Evolutionary conservation across 805 yeast genomes (phyloP).

Genomic region (Starmerella powellii): DNA sequence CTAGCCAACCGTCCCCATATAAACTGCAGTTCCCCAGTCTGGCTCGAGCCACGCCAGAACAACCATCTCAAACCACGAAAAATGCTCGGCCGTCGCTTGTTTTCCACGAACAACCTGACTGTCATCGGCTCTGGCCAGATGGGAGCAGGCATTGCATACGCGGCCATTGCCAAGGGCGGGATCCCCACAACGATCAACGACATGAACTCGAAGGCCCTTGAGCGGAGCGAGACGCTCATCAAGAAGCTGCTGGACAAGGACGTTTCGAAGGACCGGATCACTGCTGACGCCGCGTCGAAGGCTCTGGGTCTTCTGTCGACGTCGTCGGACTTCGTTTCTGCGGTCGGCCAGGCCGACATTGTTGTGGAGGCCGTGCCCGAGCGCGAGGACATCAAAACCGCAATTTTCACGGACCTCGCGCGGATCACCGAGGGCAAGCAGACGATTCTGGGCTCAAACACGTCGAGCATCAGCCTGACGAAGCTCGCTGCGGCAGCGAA

Average conservation of each 20-base stretch:
- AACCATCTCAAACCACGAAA: background rate
- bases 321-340: slow-evolving; percentile 20
- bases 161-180: slow-evolving; percentile 32
- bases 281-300: slow-evolving; percentile 25
- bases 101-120: slow-evolving; percentile 13
- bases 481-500: slow-evolving; percentile 35
- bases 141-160: slow-evolving; percentile 37
- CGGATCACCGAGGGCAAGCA: slow-evolving; percentile 14
- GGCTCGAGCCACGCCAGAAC: too few relatives aligned
- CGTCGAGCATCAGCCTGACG: slow-evolving; percentile 35
- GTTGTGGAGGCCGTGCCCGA: slow-evolving; percentile 38
- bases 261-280: slow-evolving; percentile 29
- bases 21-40: too few relatives aligned
- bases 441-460: slow-evolving; percentile 33
- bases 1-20: too few relatives aligned
- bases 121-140: slow-evolving; percentile 36
- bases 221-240: slow-evolving; percentile 28
- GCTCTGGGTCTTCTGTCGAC: slow-evolving; percentile 26
- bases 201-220: slow-evolving; percentile 26
- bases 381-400: slow-evolving; percentile 29
- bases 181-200: slow-evolving; percentile 31
- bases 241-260: slow-evolving; percentile 32
- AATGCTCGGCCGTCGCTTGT: slow-evolving; percentile 3
- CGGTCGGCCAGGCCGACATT: slow-evolving; percentile 29
- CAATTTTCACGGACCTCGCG: slow-evolving; percentile 30